Percentiles rank a stretch among this genome's conserved stretches.
These are phyloP conservation scores for Paramecium pentaurelia DNA, from an alignment of 73 alveolate species.

Conservation along the genomic window DNA sequence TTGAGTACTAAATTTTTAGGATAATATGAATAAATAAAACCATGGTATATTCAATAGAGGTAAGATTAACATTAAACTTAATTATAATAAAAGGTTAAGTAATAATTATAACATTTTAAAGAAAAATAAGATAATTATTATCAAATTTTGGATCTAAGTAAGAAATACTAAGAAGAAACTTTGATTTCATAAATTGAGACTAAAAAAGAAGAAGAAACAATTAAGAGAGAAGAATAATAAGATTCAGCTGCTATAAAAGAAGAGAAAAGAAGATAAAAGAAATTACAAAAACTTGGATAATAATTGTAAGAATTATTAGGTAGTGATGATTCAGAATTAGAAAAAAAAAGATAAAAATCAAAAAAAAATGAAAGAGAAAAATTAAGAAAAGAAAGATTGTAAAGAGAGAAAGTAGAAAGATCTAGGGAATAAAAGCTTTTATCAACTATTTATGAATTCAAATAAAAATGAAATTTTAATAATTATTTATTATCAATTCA, in stretches of 20 bases:
- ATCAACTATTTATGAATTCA: background rate
- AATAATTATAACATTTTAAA: background rate
- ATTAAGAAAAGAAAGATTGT: background rate
- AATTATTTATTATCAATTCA: background rate
- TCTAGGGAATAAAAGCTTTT: background rate
- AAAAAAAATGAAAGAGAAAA: background rate
- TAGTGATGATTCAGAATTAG: background rate
- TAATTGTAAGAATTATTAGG: background rate
- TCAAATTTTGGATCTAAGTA: background rate
- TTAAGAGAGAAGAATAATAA: background rate
- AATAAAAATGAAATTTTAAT: background rate
- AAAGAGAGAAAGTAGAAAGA: background rate
- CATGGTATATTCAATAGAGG: conserved; percentile 20
- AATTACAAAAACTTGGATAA: background rate
- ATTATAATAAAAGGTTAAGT: background rate
- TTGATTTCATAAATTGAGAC: background rate
- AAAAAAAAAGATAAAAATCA: background rate
- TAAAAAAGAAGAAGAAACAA: background rate
- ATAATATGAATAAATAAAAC: background rate
- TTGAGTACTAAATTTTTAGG: conserved; percentile 31
- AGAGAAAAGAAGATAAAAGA: background rate
- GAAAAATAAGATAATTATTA: background rate
- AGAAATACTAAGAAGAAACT: background rate
- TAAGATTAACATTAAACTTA: background rate
- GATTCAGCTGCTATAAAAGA: background rate